phyloP scores from a whole-genome alignment of 129 eudicot genomes.

The Escallonia herrerae region DNA sequence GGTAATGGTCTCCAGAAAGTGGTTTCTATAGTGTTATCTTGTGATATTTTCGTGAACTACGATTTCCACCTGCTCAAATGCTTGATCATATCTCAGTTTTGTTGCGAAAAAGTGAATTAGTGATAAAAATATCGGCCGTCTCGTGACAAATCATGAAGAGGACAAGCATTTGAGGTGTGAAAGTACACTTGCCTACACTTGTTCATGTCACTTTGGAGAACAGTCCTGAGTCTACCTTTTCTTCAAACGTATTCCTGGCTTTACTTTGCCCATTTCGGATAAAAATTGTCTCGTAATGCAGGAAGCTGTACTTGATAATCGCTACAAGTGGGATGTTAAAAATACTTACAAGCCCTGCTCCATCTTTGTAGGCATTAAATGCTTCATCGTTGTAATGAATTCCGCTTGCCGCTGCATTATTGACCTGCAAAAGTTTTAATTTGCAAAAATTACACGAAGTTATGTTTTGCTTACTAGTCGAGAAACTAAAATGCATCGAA shows the following conservation, averaged over 20 bases:
- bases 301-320: not conserved
- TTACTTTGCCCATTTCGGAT: not conserved
- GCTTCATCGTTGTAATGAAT: slow-evolving; percentile 14
- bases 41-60: too few species aligned
- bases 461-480: too few species aligned
- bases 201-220: not conserved
- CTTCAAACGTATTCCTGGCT: not conserved
- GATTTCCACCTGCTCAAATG: not conserved
- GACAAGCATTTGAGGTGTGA: too few species aligned
- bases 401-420: slow-evolving; percentile 21
- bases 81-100: not conserved
- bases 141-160: not conserved
- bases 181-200: not conserved
- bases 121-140: not conserved
- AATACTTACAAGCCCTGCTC: slow-evolving; percentile 36
- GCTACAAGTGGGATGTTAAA: not conserved
- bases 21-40: not conserved
- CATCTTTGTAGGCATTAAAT: slow-evolving; percentile 28
- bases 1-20: too few species aligned
- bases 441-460: not conserved
- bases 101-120: not conserved
- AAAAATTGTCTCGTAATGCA: not conserved
- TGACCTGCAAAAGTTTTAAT: slow-evolving; percentile 1
- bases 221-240: not conserved
- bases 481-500: not conserved